A percentile compares a stretch with the other conserved stretches of the same genome.
These are phyloP conservation scores for Sporothrix protearum DNA, from an alignment of 2,329 filamentous ascomycete genomes.

Conservation along the genomic window DNA sequence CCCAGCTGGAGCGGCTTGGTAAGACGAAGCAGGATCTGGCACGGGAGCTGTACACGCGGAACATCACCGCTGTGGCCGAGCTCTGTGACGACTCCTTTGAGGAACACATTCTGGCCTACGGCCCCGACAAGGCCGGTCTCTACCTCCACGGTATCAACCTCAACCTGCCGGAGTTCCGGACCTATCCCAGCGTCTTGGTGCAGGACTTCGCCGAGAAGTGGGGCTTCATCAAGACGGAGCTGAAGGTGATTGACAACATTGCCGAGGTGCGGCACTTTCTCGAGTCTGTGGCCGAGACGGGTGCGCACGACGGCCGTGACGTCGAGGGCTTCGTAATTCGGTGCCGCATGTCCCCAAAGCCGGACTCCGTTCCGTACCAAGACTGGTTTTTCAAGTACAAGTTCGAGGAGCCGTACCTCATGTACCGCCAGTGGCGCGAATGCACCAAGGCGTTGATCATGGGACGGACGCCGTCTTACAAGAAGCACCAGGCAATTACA, in stretches of 20 bases:
- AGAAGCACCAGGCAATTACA: slow-evolving; percentile 85
- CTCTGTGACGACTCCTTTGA: slow-evolving; percentile 95
- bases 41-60: slow-evolving; percentile 68
- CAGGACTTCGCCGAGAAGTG: slow-evolving; percentile 86
- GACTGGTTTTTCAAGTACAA: slow-evolving; percentile 99
- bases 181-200: slow-evolving; percentile 77
- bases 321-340: slow-evolving; percentile 96
- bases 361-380: slow-evolving; percentile 54
- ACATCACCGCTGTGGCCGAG: slow-evolving; percentile 92
- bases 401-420: slow-evolving; percentile 96
- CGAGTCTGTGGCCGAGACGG: slow-evolving; percentile 79
- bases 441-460: slow-evolving; percentile 86
- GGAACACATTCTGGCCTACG: slow-evolving; percentile 92
- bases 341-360: slow-evolving; percentile 65
- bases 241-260: slow-evolving; percentile 72
- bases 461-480: slow-evolving; percentile 69
- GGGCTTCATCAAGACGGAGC: slow-evolving; percentile 88
- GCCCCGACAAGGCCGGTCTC: slow-evolving; percentile 75
- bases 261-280: slow-evolving; percentile 73
- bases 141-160: slow-evolving; percentile 96
- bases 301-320: slow-evolving; percentile 83
- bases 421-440: slow-evolving; percentile 98
- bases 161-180: slow-evolving; percentile 88
- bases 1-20: slow-evolving; percentile 71
- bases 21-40: slow-evolving; percentile 78